A percentile compares a stretch with the other conserved stretches of the same genome.
Conservation (phyloP, 768 basidiomycete genomes). For the Dendrothele bispora region DNA sequence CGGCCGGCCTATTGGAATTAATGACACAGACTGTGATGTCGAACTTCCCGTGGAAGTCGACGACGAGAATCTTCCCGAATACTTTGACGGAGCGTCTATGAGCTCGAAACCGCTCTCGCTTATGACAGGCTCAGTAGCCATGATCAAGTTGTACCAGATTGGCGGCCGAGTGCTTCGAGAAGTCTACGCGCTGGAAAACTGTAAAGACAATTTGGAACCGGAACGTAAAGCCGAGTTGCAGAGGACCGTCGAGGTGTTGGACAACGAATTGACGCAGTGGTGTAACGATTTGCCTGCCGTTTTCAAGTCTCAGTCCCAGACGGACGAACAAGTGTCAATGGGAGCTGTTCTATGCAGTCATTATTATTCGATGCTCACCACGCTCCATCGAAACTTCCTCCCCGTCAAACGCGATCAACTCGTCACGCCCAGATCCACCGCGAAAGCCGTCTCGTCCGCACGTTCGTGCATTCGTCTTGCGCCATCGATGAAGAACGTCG, state of each 20-base stretch:
- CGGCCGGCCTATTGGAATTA: conserved; percentile 84
- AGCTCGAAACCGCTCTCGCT: conserved; percentile 59
- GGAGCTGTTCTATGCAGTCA: conserved; percentile 85
- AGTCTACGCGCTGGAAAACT: conserved; percentile 80
- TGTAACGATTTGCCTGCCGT: conserved; percentile 72
- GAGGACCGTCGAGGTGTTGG: conserved; percentile 73
- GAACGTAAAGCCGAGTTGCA: conserved; percentile 79
- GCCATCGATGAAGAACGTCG: conserved; percentile 79
- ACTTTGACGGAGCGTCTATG: conserved; percentile 64
- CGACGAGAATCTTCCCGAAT: conserved; percentile 73
- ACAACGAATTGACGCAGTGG: conserved; percentile 79
- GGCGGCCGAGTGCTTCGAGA: conserved; percentile 79
- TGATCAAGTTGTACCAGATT: conserved; percentile 81
- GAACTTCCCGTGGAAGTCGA: conserved; percentile 83
- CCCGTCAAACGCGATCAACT: conserved; percentile 76
- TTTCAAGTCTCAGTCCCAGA: conserved; percentile 74
- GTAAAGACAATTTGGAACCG: conserved; percentile 70
- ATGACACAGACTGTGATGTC: conserved; percentile 89
- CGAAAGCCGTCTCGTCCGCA: conserved; percentile 81
- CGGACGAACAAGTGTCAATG: conserved; percentile 82
- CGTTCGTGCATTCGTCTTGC: conserved; percentile 85
- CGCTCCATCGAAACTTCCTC: conserved; percentile 85
- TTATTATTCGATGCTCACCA: conserved; percentile 85
- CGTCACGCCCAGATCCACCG: conserved; percentile 67
- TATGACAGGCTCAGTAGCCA: conserved; percentile 79